Evolutionary conservation across 352 stramenopile genomes (phyloP), one percentile per base, ranked within the genome.

Genomic region (Phytophthora kernoviae): DNA sequence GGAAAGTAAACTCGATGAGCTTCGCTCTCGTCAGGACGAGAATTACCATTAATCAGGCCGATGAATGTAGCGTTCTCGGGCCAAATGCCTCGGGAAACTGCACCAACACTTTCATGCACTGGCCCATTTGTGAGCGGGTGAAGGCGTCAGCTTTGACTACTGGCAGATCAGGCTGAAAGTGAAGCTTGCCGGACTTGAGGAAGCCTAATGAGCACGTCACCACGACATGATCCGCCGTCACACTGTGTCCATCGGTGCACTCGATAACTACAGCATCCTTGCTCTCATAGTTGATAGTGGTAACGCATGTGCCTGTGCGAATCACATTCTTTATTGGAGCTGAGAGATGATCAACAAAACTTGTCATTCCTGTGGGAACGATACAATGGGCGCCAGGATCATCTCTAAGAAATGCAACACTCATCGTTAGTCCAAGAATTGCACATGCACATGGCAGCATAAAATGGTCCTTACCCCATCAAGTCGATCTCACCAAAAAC

Each of bases 21-120:
- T 1, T 56, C 40, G 5, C 18, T 49, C 7, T 60, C 41, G 22
- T 43, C 18, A 12, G 21, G 52, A 15, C 27, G 46, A 22, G 46
- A 50, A 15, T 26, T 53, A 17, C 42, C 22, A 1, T n/a, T 52
- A 30, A 78, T 62, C 27, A 82, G 69, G 9, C 65, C 65, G 15
- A 84, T 75, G 42, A 88, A 82, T 1, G 68, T 67, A 1, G 64
- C 59, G 18, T 74, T 46, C 22, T 68, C 44, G 7, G 72, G 64
- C 82, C 80, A 90, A 41, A 92, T 90, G 4, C 68, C 7, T 68
- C 30, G 0, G 75, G 77, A 40, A 91, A 93, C 30, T 86, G 70
- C 33, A 93, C 55, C 22, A 90, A 51, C 9, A 91, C 59, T 53
- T 90, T 91, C 76, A 91, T 88, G 48, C 86, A 88, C 36, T 84